A percentile compares a stretch with the other conserved stretches of the same genome.
Evolutionary conservation across 768 basidiomycete genomes (phyloP).

Genomic region (Rhizopogon rudus): DNA sequence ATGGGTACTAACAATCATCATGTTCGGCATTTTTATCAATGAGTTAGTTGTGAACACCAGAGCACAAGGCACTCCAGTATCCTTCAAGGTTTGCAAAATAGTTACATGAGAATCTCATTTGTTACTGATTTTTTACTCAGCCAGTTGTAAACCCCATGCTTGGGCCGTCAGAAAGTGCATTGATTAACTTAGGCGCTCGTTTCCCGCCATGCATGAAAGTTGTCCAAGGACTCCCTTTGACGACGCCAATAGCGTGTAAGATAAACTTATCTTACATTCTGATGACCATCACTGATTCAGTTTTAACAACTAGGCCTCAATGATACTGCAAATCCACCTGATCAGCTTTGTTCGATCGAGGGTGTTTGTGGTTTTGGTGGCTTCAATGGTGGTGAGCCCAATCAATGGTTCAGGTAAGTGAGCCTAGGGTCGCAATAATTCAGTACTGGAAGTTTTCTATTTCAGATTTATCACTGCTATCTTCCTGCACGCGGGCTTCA

Average conservation of each 20-base stretch:
- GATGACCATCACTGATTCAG: slow-evolving; percentile 5
- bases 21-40: slow-evolving; percentile 77
- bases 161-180: slow-evolving; percentile 78
- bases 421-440: slow-evolving; percentile 33
- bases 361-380: slow-evolving; percentile 90
- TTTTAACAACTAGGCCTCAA: slow-evolving; percentile 53
- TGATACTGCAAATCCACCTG: slow-evolving; percentile 77
- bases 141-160: slow-evolving; percentile 87
- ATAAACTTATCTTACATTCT: slow-evolving; percentile 5
- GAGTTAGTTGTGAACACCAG: slow-evolving; percentile 75
- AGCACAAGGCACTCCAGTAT: slow-evolving; percentile 79
- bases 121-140: slow-evolving; percentile 30
- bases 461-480: slow-evolving; percentile 80
- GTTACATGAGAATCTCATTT: neutral
- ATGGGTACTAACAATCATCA: slow-evolving; percentile 57
- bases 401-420: slow-evolving; percentile 52
- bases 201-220: slow-evolving; percentile 91
- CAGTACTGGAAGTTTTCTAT: slow-evolving; percentile 23
- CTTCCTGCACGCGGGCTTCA: slow-evolving; percentile 92
- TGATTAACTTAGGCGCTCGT: slow-evolving; percentile 87
- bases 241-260: slow-evolving; percentile 57
- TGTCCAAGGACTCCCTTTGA: slow-evolving; percentile 50
- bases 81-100: slow-evolving; percentile 61
- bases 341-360: slow-evolving; percentile 66
- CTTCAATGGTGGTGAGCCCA: slow-evolving; percentile 37